Conservation (phyloP, 257 asterid species). For the Solanum stenotomum region DNA sequence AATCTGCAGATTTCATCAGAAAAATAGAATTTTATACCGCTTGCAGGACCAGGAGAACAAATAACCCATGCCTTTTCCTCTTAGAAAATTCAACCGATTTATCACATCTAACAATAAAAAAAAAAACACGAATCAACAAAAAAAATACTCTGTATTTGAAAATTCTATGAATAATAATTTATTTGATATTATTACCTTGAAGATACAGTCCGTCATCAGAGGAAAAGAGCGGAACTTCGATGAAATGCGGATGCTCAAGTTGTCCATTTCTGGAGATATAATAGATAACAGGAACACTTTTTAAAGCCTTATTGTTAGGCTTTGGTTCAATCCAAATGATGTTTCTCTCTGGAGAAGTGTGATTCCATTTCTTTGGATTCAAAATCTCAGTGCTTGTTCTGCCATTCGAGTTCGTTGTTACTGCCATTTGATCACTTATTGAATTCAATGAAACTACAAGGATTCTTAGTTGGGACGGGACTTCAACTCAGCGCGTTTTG, state of each 20-base stretch:
- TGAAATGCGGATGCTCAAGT: constrained; percentile 35
- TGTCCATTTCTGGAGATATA: constrained; percentile 32
- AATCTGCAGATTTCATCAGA: not conserved
- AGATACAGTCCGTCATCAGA: constrained; percentile 22
- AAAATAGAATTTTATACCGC: constrained; percentile 3
- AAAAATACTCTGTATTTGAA: not conserved
- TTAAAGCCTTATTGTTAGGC: not conserved
- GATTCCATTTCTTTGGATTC: constrained; percentile 12
- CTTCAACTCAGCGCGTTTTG: not conserved
- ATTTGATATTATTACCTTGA: constrained; percentile 11
- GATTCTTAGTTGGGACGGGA: not conserved
- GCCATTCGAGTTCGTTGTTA: not conserved
- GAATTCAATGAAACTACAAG: not conserved
- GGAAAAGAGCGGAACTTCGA: constrained; percentile 22
- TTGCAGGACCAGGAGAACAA: constrained; percentile 39
- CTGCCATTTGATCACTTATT: not conserved
- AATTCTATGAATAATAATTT: not conserved
- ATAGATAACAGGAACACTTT: constrained; percentile 23
- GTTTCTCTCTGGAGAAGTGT: constrained; percentile 6
- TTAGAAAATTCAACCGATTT: constrained; percentile 21
- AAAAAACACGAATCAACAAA: not conserved
- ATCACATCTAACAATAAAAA: constrained; percentile 18
- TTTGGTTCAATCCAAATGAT: constrained; percentile 7
- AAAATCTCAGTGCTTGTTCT: constrained; percentile 20
- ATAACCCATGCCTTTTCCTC: constrained; percentile 32